Base-by-base conservation (phyloP, 164 flowering plant genomes). In the Magnolia officinalis region DNA sequence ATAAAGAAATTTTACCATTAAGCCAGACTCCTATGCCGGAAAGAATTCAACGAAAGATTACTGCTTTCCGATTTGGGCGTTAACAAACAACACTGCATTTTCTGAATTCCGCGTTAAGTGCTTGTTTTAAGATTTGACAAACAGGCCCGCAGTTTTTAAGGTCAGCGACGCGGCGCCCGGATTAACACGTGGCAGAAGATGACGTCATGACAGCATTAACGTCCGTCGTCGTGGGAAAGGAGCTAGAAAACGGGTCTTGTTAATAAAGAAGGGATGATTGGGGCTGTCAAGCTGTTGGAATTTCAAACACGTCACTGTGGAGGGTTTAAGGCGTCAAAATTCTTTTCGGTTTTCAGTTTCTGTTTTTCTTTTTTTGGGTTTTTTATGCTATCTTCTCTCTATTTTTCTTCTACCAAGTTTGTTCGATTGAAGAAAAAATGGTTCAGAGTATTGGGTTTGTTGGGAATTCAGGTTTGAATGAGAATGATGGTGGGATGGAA, bases 231-330 rank as follows among this genome's bases (percentile, higher is more conserved):
- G 37, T 4, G 37, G 37, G 37, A 31, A 31, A 31, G 37, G 37
- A 31, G 37, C 37, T 2, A 31, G 37, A 23, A 23, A 23, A 23
- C 24, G 24, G 45, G 4, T 37, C 45, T 29, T 70, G n/a, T 49
- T 50, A 49, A 61, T 50, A 49, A 45, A 76, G 31, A 37, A 29
- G 29, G 29, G 55, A 70, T 61, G 65, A 76, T 69, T 70, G 78
- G 63, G 68, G 8, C 29, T 49, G 67, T 71, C 74, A 76, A 37
- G 16, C 8, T 29, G 69, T 72, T 68, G 55, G 50, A 6, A 68
- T 23, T 69, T 58, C 50, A 55, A 29, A 69, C 26, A 20, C 63
- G 72, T 55, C 50, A 31, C 52, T 75, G 23, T 23, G 50, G 24
- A 26, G 21, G 72, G 72, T 61, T 72, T 26, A 24, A 58, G 19